Evolutionary conservation across 768 basidiomycete species (phyloP).

Genomic region (Serendipita indica): DNA sequence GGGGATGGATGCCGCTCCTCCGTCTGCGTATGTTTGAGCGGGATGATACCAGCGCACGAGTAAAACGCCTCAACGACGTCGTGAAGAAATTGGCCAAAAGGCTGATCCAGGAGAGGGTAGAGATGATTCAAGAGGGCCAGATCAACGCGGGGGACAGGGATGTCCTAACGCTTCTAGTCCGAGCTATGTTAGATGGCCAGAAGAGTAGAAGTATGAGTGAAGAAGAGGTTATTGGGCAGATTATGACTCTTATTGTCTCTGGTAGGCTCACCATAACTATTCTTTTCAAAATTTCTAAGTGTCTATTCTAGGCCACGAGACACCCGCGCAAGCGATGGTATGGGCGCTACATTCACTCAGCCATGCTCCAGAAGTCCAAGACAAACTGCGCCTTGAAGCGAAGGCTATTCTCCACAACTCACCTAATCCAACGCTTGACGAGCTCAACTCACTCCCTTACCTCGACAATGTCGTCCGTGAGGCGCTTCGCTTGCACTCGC

Average conservation of each 20-base stretch:
- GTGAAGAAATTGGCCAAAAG: not conserved
- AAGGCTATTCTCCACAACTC: not conserved
- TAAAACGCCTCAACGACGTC: not conserved
- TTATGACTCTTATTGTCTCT: conserved; percentile 44
- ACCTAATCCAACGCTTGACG: conserved; percentile 10
- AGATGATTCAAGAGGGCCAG: not conserved
- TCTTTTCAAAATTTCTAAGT: not conserved
- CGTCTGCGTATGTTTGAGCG: not conserved
- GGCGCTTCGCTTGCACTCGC: conserved; percentile 16
- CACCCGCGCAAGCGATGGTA: not conserved
- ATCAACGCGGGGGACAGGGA: conserved; percentile 28
- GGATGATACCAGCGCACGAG: not conserved
- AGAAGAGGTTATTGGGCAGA: conserved; percentile 44
- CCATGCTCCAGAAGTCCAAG: conserved; percentile 4
- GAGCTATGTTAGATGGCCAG: conserved; percentile 45
- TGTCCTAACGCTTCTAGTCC: conserved; percentile 43
- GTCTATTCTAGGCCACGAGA: not conserved
- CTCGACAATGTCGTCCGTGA: conserved; percentile 17
- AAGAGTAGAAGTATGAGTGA: conserved; percentile 42
- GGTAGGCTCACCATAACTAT: conserved; percentile 25
- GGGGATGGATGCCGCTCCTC: not conserved
- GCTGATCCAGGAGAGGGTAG: not conserved
- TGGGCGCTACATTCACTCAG: conserved; percentile 9
- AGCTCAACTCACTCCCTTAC: conserved; percentile 14
- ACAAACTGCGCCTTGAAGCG: conserved; percentile 13